Conservation (phyloP, 208 protist genomes). For the Naegleria gruberi region DNA sequence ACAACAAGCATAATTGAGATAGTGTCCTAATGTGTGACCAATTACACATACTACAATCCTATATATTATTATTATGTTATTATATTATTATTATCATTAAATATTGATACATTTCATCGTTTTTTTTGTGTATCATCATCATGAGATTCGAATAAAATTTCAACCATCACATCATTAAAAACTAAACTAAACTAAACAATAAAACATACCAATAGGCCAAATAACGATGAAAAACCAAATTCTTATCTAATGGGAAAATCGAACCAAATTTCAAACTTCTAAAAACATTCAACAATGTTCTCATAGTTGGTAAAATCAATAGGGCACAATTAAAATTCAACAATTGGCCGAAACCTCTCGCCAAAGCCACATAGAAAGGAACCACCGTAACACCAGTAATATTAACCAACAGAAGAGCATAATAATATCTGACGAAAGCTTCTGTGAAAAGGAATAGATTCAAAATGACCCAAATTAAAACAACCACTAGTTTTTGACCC, state of each 20-base stretch:
- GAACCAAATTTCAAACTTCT: conserved; percentile 33
- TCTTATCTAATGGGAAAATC: conserved; percentile 52
- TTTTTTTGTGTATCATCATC: no score
- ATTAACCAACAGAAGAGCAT: not conserved
- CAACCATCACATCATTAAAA: not conserved
- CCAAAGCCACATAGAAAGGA: not conserved
- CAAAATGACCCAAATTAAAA: not conserved
- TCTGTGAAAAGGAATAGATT: conserved; percentile 9
- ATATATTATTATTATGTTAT: not conserved
- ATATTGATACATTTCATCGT: conserved; percentile 30
- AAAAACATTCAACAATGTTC: not conserved
- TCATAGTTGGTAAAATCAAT: not conserved
- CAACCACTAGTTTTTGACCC: not conserved
- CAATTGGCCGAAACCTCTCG: conserved; percentile 22
- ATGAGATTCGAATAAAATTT: no score
- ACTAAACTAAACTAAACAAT: not conserved
- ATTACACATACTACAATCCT: conserved; percentile 19
- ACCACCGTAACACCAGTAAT: not conserved
- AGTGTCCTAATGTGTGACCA: conserved; percentile 35
- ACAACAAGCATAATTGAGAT: conserved; percentile 37
- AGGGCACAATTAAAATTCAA: conserved; percentile 25
- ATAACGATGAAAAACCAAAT: conserved; percentile 50
- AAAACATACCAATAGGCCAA: conserved; percentile 33
- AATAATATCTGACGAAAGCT: not conserved
- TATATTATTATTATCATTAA: conserved; percentile 35